A percentile compares a stretch with the other conserved stretches of the same genome.
Evolutionary conservation across 2,329 filamentous ascomycete species (phyloP).

Genomic region (Lanzia echinophila): DNA sequence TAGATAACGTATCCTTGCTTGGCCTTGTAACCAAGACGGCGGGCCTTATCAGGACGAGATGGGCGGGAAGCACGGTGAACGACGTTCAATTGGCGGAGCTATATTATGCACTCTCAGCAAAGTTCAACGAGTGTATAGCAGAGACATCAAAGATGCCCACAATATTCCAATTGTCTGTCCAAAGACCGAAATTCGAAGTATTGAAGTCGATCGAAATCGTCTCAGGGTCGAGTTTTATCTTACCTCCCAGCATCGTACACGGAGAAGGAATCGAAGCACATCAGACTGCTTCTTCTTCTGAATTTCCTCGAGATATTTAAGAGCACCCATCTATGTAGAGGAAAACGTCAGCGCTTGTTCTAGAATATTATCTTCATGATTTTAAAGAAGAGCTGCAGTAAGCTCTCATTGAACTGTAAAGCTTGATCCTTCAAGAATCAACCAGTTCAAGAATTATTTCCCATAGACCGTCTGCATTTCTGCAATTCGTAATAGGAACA

Average conservation of each 20-base stretch:
- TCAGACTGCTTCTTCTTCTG: slow-evolving; percentile 99
- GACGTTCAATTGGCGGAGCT: slow-evolving; percentile 99
- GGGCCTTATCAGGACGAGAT: slow-evolving; percentile 98
- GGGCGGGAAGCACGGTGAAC: slow-evolving; percentile 98
- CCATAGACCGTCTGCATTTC: background rate
- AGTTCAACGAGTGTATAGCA: slow-evolving; percentile 99
- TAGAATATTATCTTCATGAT: background rate
- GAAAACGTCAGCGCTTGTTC: background rate
- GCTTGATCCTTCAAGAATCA: too few relatives aligned
- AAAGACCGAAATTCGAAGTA: slow-evolving; percentile 28
- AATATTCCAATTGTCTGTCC: slow-evolving; percentile 25
- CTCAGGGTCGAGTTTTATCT: slow-evolving; percentile 41
- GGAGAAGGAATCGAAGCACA: slow-evolving; percentile 99
- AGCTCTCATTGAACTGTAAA: too few relatives aligned
- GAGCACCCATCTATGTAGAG: slow-evolving; percentile 64
- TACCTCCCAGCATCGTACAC: slow-evolving; percentile 99
- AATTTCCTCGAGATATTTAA: slow-evolving; percentile 99
- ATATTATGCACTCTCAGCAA: slow-evolving; percentile 99
- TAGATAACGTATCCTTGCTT: slow-evolving; percentile 99
- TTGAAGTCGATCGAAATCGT: slow-evolving; percentile 27
- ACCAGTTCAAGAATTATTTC: background rate
- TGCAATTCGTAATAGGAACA: background rate
- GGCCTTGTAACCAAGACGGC: slow-evolving; percentile 99
- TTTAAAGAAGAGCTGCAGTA: background rate
- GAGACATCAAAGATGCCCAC: slow-evolving; percentile 36